Percentiles rank a stretch among this genome's conserved stretches.
Conservation (phyloP, 306 rosid species). For the Citrullus mucosospermus region DNA sequence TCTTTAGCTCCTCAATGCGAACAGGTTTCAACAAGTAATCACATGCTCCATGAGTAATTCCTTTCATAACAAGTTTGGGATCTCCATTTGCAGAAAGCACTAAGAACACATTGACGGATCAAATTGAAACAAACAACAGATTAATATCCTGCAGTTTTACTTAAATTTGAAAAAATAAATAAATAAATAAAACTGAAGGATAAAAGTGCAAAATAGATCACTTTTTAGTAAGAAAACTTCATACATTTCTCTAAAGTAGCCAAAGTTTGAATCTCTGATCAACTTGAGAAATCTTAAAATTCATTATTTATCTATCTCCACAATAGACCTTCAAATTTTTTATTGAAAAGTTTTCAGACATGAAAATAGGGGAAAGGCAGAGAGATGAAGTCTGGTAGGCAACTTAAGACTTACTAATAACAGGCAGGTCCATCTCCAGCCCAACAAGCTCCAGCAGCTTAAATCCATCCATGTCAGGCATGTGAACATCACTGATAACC, state of each 20-base stretch:
- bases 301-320: not conserved
- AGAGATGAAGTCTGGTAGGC: not conserved
- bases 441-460: slow-evolving; percentile 95
- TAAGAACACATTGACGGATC: slow-evolving; percentile 13
- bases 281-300: not conserved
- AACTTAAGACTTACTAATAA: slow-evolving; percentile 54
- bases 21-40: slow-evolving; percentile 93
- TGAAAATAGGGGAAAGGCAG: not conserved
- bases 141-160: not conserved
- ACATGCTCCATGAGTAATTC: slow-evolving; percentile 94
- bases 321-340: not conserved
- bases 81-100: slow-evolving; percentile 91
- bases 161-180: not conserved
- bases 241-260: not conserved
- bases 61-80: slow-evolving; percentile 86
- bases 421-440: slow-evolving; percentile 99
- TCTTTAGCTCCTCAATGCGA: slow-evolving; percentile 85
- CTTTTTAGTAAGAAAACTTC: not conserved
- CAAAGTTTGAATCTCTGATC: not conserved
- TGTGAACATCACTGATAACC: slow-evolving; percentile 93
- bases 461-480: slow-evolving; percentile 99
- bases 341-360: not conserved
- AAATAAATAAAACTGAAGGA: not conserved
- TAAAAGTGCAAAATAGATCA: not conserved
- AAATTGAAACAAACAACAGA: slow-evolving; percentile 2